These are phyloP conservation scores for Prunus davidiana DNA, from an alignment of 306 rosid genomes.

Conservation along the genomic window DNA sequence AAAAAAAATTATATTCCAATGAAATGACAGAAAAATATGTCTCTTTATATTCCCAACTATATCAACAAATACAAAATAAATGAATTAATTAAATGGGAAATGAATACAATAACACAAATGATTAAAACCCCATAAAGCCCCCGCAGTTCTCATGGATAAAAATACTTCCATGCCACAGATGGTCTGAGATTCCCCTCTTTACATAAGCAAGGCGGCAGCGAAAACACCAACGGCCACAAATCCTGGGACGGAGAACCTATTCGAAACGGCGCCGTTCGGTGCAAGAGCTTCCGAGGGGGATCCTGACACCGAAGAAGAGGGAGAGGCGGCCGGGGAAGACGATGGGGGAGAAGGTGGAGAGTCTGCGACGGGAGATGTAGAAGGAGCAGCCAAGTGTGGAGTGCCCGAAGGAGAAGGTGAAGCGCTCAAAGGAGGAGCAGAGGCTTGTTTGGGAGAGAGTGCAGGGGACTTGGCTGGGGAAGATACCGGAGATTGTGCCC, in stretches of 20 bases:
- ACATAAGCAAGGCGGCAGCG: too few relatives aligned
- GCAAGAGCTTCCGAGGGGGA: slow-evolving; percentile 15
- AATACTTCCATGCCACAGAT: too few relatives aligned
- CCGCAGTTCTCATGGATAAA: too few relatives aligned
- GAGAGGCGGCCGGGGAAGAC: neutral
- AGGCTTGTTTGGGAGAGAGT: neutral
- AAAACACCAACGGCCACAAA: too few relatives aligned
- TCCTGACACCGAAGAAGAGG: slow-evolving; percentile 15
- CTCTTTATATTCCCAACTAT: too few relatives aligned
- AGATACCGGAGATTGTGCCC: slow-evolving; percentile 7
- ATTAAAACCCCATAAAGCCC: too few relatives aligned
- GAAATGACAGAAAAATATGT: too few relatives aligned
- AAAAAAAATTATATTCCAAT: too few relatives aligned
- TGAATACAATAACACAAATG: too few relatives aligned
- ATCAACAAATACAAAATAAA: too few relatives aligned
- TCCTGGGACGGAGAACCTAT: neutral
- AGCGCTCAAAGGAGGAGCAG: neutral
- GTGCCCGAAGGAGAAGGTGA: neutral
- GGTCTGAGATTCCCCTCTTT: too few relatives aligned
- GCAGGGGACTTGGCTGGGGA: slow-evolving; percentile 8
- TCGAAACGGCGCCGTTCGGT: slow-evolving; percentile 3
- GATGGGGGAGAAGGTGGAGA: slow-evolving; percentile 24
- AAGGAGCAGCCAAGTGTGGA: slow-evolving; percentile 22
- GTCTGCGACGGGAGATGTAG: neutral
- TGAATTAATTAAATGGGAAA: too few relatives aligned